Percentiles rank a stretch among this genome's conserved stretches.
These are phyloP conservation scores for Huntiella decipiens DNA, from an alignment of 2,329 filamentous ascomycete genomes.

Conservation along the genomic window DNA sequence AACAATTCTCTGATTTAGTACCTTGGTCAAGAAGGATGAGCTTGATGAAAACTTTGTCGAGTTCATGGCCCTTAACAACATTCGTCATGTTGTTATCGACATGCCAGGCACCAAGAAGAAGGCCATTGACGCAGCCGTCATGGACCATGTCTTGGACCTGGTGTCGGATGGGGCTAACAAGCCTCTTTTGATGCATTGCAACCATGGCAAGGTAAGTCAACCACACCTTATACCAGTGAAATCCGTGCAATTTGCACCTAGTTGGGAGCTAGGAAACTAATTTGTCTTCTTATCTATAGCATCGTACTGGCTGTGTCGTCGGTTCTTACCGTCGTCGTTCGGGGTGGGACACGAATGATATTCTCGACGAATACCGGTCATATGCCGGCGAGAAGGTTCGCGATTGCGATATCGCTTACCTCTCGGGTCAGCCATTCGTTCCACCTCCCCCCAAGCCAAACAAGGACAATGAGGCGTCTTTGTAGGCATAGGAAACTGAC, in stretches of 20 bases:
- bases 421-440: conserved; percentile 23
- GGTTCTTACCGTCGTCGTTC: conserved; percentile 57
- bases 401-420: conserved; percentile 40
- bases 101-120: conserved; percentile 82
- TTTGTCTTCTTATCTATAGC: conserved; percentile 24
- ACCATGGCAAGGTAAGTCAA: conserved; percentile 55
- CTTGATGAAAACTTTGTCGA: conserved; percentile 28
- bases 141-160: conserved; percentile 51
- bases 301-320: conserved; percentile 79
- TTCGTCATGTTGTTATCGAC: conserved; percentile 55
- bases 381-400: conserved; percentile 44
- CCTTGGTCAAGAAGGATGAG: conserved; percentile 44
- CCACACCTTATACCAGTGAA: no score
- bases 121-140: conserved; percentile 44
- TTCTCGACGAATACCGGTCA: conserved; percentile 54
- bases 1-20: conserved; percentile 21
- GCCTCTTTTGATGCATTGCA: conserved; percentile 77
- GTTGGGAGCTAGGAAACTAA: conserved; percentile 1
- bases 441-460: not conserved
- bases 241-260: no score
- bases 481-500: no score
- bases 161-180: conserved; percentile 56
- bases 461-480: no score
- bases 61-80: conserved; percentile 48
- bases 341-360: conserved; percentile 42